Conservation (phyloP, 139 green algal genomes). For the Picochlorum sp. region DNA sequence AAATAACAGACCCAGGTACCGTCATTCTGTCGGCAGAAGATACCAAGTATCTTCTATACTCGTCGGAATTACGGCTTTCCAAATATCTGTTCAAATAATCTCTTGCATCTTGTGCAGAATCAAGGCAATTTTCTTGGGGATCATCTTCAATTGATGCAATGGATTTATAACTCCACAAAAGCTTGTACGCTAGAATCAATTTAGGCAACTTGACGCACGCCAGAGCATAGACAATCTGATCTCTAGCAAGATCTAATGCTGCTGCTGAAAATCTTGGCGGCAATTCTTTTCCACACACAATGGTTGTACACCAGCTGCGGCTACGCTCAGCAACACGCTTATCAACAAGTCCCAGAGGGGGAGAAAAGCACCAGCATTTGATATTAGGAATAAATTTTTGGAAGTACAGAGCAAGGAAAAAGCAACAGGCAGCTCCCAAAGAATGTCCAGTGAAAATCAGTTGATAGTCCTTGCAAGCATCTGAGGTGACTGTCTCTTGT, state of each 20-base stretch:
- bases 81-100: not conserved
- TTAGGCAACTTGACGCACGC: not conserved
- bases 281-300: conserved; percentile 8
- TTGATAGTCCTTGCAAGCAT: not conserved
- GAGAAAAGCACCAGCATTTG: conserved; percentile 1
- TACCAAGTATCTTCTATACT: not conserved
- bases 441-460: conserved; percentile 1
- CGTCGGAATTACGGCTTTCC: not conserved
- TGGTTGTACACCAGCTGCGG: not conserved
- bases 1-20: not conserved
- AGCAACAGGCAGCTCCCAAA: not conserved
- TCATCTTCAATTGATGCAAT: too few species aligned
- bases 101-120: not conserved
- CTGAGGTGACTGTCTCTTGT: not conserved
- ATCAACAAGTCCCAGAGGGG: not conserved
- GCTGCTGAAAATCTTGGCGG: not conserved
- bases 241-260: not conserved
- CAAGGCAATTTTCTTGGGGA: too few species aligned
- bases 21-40: not conserved
- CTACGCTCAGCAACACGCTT: not conserved
- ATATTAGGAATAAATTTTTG: not conserved
- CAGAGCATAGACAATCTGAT: not conserved
- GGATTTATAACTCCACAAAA: not conserved
- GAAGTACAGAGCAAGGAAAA: not conserved
- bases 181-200: not conserved